Base-by-base conservation (phyloP, 768 basidiomycete species). In the Tylopilus intermedius region DNA sequence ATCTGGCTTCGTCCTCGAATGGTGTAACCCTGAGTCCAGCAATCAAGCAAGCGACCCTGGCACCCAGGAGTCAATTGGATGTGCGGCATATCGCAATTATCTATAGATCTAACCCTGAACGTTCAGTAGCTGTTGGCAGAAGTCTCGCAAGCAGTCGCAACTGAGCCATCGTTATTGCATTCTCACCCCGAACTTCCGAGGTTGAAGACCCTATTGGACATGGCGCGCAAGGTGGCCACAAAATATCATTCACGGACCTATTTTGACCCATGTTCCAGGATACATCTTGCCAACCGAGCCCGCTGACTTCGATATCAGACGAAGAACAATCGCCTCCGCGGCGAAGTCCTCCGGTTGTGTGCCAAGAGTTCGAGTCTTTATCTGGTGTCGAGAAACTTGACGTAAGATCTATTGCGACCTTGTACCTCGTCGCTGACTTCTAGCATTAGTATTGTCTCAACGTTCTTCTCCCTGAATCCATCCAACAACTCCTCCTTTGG, bases 401-500 rank as follows among this genome's bases (percentile, higher is more conserved):
- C 47, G 82, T 79, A 55, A 61, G 78, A 26, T 40, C 45, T 33
- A 8, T 43, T 38, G 41, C 21, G 38, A 38, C 8, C 29, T 14
- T 2, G 8, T n/a, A 24, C 18, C 5, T 29, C 30, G 8, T 42
- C 40, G 2, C 9, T 22, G 13, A 29, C 56, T 10, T 6, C 30
- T 14, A 15, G 35, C 15, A 14, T 7, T 14, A 89, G 86, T 90
- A 89, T 58, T 88, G 86, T 62, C 68, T 79, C 35, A 81, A 85
- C 53, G 76, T 91, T 29, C 78, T 91, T 10, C 74, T 89, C 5
- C 85, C 82, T 2, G 88, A 89, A 65, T 76, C 84, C 3, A 73
- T 87, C 38, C 72, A 83, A 40, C 89, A 91, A 61, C 73, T 91
- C 8, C 72, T 88, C n/a, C 69, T 89, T 13, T 90, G 87, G 85